Conservation (phyloP, 2,329 filamentous ascomycete species). For the Chaetomiaceae sp. region DNA sequence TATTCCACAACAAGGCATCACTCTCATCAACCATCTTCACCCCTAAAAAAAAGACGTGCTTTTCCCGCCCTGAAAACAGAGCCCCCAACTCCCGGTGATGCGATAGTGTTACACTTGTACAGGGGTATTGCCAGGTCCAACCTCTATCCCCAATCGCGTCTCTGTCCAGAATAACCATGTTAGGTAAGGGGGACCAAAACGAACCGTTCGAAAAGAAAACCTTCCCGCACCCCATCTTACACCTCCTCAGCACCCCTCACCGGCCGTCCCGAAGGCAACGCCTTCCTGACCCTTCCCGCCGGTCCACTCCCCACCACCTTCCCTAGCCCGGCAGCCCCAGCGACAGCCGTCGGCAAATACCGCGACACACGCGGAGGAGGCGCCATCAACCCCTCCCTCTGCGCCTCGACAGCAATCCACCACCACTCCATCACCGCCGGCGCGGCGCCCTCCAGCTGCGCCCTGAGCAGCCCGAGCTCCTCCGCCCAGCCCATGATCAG, state of each 20-base stretch:
- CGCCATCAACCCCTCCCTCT: constrained; percentile 23
- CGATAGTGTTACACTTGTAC: background rate
- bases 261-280: constrained; percentile 9
- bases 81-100: background rate
- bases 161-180: background rate
- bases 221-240: background rate
- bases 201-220: background rate
- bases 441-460: constrained; percentile 33
- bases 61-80: background rate
- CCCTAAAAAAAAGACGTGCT: background rate
- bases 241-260: background rate
- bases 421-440: constrained; percentile 56
- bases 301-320: background rate
- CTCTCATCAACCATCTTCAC: too few species aligned
- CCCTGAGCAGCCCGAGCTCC: constrained; percentile 46
- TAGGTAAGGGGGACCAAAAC: background rate
- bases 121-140: constrained; percentile 6
- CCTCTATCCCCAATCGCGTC: background rate
- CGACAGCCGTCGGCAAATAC: too few species aligned
- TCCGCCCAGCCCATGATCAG: constrained; percentile 56
- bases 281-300: constrained; percentile 5
- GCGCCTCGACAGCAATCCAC: constrained; percentile 54
- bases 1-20: background rate
- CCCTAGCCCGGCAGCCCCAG: too few species aligned
- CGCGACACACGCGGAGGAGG: too few species aligned